Base-by-base conservation (phyloP, 257 asterid species). In the Solanum chiquidenum region DNA sequence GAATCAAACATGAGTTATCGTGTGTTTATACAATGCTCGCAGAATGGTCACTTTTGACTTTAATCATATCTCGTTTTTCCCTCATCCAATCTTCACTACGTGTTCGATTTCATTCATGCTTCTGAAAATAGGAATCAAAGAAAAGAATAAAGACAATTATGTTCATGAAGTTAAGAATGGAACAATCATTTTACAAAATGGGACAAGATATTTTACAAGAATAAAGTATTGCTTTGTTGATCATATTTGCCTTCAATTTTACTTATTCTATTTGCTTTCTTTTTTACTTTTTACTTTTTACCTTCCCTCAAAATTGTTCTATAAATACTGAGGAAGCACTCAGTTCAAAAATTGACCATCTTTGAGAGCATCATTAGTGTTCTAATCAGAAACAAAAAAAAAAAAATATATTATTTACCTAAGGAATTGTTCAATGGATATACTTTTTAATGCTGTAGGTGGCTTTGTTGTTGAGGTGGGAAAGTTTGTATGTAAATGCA, bases 251-350 rank as follows among this genome's bases (percentile, higher is more conserved):
- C 74, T 27, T 68, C 37, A 25, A 5, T 25, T 66, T 25, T 66
- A 66, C 73, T 66, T 66, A 66, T 66, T 66, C 35, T 66, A 66
- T 66, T 66, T 25, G 9, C 31, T 0, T 64, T 64, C 0, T 66
- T 11, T 66, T 64, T 64, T 9, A 64, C 33, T 5, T 66, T 68
- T 7, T 5, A 27, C 5, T 69, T 69, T 29, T 31, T 69, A 9
- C 38, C 27, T n/a, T 55, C 64, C 4, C 68, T 60, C 68, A 8
- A 21, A 9, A 8, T 62, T 23, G 0, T n/a, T 14, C 16, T n/a
- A 20, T 60, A 60, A 0, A 60, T 1, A 60, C 11, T 0, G 1
- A 21, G 9, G 29, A 60, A 23, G 0, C 27, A 60, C 6, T 60
- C 68, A 60, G 13, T 60, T 60, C 23, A 60, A 14, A 0, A 49